These are phyloP conservation scores for Fusarium praegraminearum DNA, from an alignment of 2,329 filamentous ascomycete species.

Conservation along the genomic window DNA sequence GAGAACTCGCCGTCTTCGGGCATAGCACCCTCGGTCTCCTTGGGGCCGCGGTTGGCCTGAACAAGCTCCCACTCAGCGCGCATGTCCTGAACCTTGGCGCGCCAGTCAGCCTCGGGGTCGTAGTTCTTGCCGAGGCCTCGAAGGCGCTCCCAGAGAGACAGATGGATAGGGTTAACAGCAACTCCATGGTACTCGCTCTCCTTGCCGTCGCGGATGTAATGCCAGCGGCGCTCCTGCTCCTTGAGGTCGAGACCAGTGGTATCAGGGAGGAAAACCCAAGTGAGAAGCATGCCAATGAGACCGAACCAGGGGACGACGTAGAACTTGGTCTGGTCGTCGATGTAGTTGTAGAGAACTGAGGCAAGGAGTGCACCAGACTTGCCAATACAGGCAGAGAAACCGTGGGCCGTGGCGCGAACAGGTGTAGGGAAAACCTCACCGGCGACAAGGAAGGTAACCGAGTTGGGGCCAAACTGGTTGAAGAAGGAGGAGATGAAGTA, in stretches of 20 bases:
- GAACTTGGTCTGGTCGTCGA: slow-evolving; percentile 85
- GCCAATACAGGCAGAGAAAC: slow-evolving; percentile 90
- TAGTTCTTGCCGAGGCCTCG: slow-evolving; percentile 84
- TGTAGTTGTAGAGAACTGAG: slow-evolving; percentile 94
- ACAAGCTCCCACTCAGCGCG: slow-evolving; percentile 69
- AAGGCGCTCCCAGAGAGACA: slow-evolving; percentile 88
- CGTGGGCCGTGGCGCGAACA: slow-evolving; percentile 92
- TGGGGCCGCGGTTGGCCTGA: slow-evolving; percentile 60
- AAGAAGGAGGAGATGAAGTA: slow-evolving; percentile 98
- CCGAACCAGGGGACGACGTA: slow-evolving; percentile 97
- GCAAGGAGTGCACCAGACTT: slow-evolving; percentile 90
- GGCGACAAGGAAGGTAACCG: slow-evolving; percentile 94
- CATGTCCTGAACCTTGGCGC: slow-evolving; percentile 88
- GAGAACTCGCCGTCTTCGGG: slow-evolving; percentile 64
- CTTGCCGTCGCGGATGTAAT: slow-evolving; percentile 82
- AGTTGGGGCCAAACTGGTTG: slow-evolving; percentile 98
- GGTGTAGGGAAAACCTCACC: slow-evolving; percentile 97
- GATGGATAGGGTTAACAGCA: slow-evolving; percentile 88
- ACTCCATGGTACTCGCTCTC: slow-evolving; percentile 91
- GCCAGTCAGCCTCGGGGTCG: slow-evolving; percentile 83
- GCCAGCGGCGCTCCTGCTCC: slow-evolving; percentile 95
- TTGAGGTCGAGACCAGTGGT: slow-evolving; percentile 96
- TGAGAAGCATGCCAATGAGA: slow-evolving; percentile 85
- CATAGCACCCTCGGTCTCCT: slow-evolving; percentile 60
- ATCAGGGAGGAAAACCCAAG: slow-evolving; percentile 89